A percentile compares a stretch with the other conserved stretches of the same genome.
These are phyloP conservation scores for Vanrija sp. DNA, from an alignment of 1,284 basidiomycete genomes.

Conservation along the genomic window DNA sequence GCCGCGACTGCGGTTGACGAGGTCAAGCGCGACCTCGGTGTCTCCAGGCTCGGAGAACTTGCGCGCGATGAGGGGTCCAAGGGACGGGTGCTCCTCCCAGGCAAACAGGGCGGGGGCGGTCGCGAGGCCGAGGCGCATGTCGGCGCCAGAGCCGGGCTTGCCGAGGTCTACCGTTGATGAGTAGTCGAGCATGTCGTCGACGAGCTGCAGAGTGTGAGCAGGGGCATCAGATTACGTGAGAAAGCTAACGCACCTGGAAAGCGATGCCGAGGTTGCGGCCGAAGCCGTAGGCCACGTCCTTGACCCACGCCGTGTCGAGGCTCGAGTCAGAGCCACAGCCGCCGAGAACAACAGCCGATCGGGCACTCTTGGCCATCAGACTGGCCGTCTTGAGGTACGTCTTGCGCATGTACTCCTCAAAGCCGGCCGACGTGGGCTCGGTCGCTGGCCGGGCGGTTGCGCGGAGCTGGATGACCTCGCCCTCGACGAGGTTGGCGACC, in stretches of 20 bases:
- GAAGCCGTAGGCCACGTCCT: constrained; percentile 90
- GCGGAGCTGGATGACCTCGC: constrained; percentile 87
- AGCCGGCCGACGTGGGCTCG: constrained; percentile 51
- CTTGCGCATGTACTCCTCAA: constrained; percentile 86
- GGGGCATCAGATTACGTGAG: constrained; percentile 2
- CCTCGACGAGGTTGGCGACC: constrained; percentile 93
- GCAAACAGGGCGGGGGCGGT: constrained; percentile 94
- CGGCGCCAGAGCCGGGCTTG: constrained; percentile 76
- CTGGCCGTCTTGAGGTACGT: constrained; percentile 96
- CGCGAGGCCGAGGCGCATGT: constrained; percentile 79
- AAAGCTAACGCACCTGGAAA: constrained; percentile 67
- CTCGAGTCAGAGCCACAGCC: constrained; percentile 57
- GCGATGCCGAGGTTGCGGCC: constrained; percentile 87
- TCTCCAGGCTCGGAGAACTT: constrained; percentile 81
- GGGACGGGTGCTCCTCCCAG: constrained; percentile 74
- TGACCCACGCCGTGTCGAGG: constrained; percentile 65
- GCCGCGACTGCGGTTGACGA: constrained; percentile 71
- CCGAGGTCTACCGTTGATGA: constrained; percentile 65
- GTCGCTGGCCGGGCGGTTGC: constrained; percentile 38
- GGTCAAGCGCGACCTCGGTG: constrained; percentile 70
- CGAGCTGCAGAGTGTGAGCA: constrained; percentile 58
- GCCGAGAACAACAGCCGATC: constrained; percentile 83
- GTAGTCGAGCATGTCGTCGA: constrained; percentile 89
- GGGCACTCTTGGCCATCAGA: constrained; percentile 88
- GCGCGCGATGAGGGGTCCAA: constrained; percentile 77